Evolutionary conservation across 148 eudicot species (phyloP), one percentile per base, ranked within the genome.

Genomic region (Fagopyrum tataricum): DNA sequence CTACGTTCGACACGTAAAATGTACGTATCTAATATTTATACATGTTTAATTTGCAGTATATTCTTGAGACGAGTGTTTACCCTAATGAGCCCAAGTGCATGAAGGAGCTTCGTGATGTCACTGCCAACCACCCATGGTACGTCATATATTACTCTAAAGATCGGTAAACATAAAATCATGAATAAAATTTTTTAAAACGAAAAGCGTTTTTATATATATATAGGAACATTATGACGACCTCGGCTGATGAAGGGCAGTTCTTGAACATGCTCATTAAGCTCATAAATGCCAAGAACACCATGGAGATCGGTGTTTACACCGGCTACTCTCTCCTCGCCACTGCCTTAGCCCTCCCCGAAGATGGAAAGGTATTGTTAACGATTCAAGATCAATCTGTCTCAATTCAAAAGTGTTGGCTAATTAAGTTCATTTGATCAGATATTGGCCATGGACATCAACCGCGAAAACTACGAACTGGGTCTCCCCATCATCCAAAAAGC

Each of bases 81-180:
- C 98, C 94, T 68, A 88, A 82, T 51, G 98, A 93, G 79, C 96
- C 96, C 13, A 89, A 86, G 75, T 58, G 90, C 74, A 90, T 92
- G 98, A 90, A 90, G 75, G 96, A 92, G 76, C 93, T 92, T 14
- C 84, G 98, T 40, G 93, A 92, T 39, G 73, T 92, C 49, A 92
- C 98, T n/a, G 93, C 98, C 2, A 92, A 92, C 20, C 98, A 92
- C 76, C 98, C 98, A 84, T 88, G 93, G 98, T 56, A n/a, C n/a
- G n/a, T n/a, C n/a, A n/a, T n/a, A n/a, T n/a, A n/a, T n/a, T n/a
- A n/a, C n/a, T n/a, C n/a, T 0, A 56, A 12, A 56, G 21, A 55
- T 2, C 18, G 18, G 6, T 53, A 20, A 7, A 53, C 18, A 17
- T 7, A 53, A 2, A 53, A 5, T 7, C n/a, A n/a, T 2, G 5